phyloP scores from a whole-genome alignment of 495 filamentous ascomycete genomes.

The Neurospora sublineolata region DNA sequence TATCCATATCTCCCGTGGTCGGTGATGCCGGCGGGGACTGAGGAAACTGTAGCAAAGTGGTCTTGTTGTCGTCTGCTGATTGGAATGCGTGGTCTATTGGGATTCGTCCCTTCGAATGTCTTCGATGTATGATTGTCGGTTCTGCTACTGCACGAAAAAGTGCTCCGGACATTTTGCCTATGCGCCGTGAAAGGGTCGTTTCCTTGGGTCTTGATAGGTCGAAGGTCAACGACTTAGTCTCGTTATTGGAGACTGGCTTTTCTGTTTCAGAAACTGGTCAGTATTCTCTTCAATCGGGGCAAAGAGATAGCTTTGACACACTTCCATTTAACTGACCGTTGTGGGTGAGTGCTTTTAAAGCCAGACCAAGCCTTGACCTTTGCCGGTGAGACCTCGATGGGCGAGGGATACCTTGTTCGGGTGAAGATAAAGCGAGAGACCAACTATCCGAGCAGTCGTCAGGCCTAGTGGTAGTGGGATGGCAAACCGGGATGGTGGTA shows the following conservation, averaged over 20 bases:
- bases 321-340: constrained; percentile 20
- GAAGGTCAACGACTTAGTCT: background rate
- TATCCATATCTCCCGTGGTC: background rate
- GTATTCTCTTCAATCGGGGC: background rate
- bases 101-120: constrained; percentile 24
- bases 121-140: constrained; percentile 36
- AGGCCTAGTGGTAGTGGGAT: background rate
- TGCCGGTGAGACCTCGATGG: constrained; percentile 28
- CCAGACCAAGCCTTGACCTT: constrained; percentile 32
- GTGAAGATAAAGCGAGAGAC: background rate
- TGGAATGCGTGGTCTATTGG: constrained; percentile 17
- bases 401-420: background rate
- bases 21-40: background rate
- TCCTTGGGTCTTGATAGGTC: constrained; percentile 1
- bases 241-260: background rate
- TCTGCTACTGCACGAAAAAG: constrained; percentile 30
- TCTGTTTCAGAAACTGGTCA: background rate
- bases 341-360: constrained; percentile 35
- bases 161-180: constrained; percentile 32
- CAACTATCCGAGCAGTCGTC: background rate
- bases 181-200: constrained; percentile 13
- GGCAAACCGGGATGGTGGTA: constrained; percentile 1
- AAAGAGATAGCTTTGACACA: background rate
- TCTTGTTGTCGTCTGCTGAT: background rate
- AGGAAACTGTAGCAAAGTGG: background rate